phyloP scores from a whole-genome alignment of 139 green algal genomes.

The Chlorella vulgaris region DNA sequence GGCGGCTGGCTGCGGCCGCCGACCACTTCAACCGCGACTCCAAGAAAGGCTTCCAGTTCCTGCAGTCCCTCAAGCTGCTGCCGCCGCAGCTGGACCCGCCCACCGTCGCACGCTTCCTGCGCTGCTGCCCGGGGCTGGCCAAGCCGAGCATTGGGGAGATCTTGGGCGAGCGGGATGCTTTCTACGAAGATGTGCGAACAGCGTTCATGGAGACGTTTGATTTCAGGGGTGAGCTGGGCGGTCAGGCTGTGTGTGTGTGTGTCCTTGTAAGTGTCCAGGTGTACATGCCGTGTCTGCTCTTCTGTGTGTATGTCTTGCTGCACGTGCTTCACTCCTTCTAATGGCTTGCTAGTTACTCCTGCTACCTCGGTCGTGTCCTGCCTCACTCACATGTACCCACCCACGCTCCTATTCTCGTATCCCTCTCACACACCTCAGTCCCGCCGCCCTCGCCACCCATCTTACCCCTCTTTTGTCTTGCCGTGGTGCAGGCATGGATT shows the following conservation, averaged over 20 bases:
- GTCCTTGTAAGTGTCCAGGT: too few species aligned
- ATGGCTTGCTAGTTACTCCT: too few species aligned
- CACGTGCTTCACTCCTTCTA: too few species aligned
- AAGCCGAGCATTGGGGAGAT: conserved; percentile 91
- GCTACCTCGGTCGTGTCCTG: too few species aligned
- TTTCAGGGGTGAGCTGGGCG: conserved; percentile 54
- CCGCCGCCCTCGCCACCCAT: too few species aligned
- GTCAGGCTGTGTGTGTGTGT: neutral
- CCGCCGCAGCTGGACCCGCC: conserved; percentile 55
- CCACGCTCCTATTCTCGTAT: too few species aligned
- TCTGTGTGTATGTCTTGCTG: too few species aligned
- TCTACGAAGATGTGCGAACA: conserved; percentile 79
- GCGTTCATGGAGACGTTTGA: conserved; percentile 77
- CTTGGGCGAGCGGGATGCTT: conserved; percentile 88
- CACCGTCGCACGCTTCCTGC: conserved; percentile 84
- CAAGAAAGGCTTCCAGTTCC: conserved; percentile 94
- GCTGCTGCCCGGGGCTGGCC: conserved; percentile 83
- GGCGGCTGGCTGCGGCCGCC: conserved; percentile 73
- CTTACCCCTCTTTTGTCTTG: too few species aligned
- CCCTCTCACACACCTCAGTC: too few species aligned
- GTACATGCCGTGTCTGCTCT: too few species aligned
- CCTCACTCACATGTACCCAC: too few species aligned
- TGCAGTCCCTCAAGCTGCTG: conserved; percentile 84
- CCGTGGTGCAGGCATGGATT: conserved; percentile 63
- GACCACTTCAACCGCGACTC: conserved; percentile 97